Conservation (phyloP, 768 basidiomycete genomes). For the Serendipita vermifera region DNA sequence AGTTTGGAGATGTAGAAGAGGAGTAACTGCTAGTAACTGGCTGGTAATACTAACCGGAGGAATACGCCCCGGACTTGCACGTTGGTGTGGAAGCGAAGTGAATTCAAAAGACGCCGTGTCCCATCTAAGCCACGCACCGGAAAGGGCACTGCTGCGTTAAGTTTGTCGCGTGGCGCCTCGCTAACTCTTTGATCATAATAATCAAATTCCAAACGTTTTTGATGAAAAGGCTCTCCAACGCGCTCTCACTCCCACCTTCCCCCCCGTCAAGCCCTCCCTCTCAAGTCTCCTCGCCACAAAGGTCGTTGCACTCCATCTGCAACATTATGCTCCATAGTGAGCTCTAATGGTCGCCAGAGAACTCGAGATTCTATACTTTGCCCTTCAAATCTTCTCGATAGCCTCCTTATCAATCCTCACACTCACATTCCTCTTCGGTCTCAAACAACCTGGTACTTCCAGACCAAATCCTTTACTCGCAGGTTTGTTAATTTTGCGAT, state of each 20-base stretch:
- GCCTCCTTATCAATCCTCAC: not conserved
- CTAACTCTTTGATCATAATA: not conserved
- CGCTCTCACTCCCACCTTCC: too few relatives aligned
- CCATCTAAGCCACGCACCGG: not conserved
- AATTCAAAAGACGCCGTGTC: not conserved
- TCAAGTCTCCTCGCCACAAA: too few relatives aligned
- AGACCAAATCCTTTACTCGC: slow-evolving; percentile 4
- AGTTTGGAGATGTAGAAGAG: slow-evolving; percentile 84
- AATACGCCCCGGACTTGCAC: not conserved
- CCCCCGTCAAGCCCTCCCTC: too few relatives aligned
- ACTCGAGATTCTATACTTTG: slow-evolving; percentile 2
- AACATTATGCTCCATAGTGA: not conserved
- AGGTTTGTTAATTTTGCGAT: slow-evolving; percentile 1
- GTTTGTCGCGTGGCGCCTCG: not conserved
- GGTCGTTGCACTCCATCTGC: too few relatives aligned
- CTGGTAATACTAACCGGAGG: not conserved
- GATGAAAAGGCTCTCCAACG: too few relatives aligned
- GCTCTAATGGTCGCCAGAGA: not conserved
- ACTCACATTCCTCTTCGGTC: not conserved
- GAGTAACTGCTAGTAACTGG: slow-evolving; percentile 34
- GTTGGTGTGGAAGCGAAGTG: not conserved
- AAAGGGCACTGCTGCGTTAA: not conserved
- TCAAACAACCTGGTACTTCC: not conserved
- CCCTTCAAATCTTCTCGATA: slow-evolving; percentile 4
- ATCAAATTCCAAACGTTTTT: not conserved